phyloP scores from a whole-genome alignment of 1,284 basidiomycete species.

The Malassezia obtusa region DNA sequence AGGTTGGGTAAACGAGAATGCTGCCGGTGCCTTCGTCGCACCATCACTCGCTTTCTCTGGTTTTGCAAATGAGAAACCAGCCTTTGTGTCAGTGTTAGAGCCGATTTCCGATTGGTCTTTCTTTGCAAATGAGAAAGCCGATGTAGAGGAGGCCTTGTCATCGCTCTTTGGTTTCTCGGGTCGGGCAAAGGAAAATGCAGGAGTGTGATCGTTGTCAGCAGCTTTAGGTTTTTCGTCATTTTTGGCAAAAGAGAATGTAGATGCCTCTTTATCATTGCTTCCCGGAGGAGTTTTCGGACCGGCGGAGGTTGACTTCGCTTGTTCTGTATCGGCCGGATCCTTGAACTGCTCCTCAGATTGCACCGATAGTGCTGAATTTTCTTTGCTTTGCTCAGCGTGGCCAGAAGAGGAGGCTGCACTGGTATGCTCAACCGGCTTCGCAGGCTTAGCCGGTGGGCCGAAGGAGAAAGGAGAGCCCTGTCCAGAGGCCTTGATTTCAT shows the following conservation, averaged over 20 bases:
- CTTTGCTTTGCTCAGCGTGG: too few relatives aligned
- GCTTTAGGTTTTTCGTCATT: too few relatives aligned
- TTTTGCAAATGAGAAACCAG: conserved; percentile 16
- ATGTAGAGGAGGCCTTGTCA: too few relatives aligned
- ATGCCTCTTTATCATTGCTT: neutral
- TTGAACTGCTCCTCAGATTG: too few relatives aligned
- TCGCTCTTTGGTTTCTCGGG: conserved; percentile 7
- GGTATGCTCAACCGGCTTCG: neutral
- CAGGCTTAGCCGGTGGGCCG: neutral
- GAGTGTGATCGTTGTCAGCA: neutral
- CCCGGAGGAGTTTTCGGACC: too few relatives aligned
- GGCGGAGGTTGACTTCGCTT: too few relatives aligned
- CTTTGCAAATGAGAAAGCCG: neutral
- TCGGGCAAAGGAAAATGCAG: conserved; percentile 17
- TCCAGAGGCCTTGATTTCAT: neutral
- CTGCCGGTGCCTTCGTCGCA: neutral
- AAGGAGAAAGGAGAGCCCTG: neutral
- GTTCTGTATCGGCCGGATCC: too few relatives aligned
- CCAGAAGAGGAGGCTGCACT: too few relatives aligned
- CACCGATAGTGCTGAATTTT: too few relatives aligned
- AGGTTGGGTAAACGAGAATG: conserved; percentile 3
- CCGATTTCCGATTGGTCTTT: too few relatives aligned
- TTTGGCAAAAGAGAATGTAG: neutral
- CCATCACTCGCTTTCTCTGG: conserved; percentile 1
- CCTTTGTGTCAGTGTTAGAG: too few relatives aligned